phyloP scores from a whole-genome alignment of 345 rosid genomes.

The Gossypium stocksii region DNA sequence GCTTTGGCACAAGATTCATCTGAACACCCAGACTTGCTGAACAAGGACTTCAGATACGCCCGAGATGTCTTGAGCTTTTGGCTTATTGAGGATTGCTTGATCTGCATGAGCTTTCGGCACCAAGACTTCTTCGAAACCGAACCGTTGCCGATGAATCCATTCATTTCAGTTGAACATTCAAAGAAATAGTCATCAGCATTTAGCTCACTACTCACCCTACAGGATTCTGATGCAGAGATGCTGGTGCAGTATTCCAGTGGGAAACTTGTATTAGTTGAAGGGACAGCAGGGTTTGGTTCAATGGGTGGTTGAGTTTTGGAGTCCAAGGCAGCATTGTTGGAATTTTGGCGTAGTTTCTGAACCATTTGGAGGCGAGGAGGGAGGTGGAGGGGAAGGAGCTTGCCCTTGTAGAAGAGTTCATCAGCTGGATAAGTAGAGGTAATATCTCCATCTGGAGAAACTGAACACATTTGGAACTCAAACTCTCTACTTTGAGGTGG shows the following conservation, averaged over 20 bases:
- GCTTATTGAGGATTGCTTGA: slow-evolving; percentile 47
- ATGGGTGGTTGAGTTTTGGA: slow-evolving; percentile 20
- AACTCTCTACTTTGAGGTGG: slow-evolving; percentile 66
- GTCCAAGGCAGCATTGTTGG: background rate
- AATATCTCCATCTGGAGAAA: slow-evolving; percentile 29
- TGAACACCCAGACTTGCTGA: slow-evolving; percentile 51
- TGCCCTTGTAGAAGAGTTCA: slow-evolving; percentile 90
- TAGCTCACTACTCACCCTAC: slow-evolving; percentile 54
- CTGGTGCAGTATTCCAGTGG: slow-evolving; percentile 34
- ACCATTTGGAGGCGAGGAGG: slow-evolving; percentile 84
- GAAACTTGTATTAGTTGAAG: slow-evolving; percentile 19
- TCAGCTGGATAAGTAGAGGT: slow-evolving; percentile 63
- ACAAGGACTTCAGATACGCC: slow-evolving; percentile 57
- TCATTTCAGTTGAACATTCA: slow-evolving; percentile 53
- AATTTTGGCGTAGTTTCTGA: slow-evolving; percentile 50
- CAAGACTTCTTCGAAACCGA: slow-evolving; percentile 36
- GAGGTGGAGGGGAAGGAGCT: slow-evolving; percentile 90
- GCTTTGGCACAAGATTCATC: slow-evolving; percentile 41
- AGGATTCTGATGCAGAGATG: slow-evolving; percentile 48
- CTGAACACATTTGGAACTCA: slow-evolving; percentile 73
- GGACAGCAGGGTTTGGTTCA: slow-evolving; percentile 22
- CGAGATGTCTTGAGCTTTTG: slow-evolving; percentile 66
- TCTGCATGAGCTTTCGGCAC: slow-evolving; percentile 50
- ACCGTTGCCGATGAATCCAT: slow-evolving; percentile 33
- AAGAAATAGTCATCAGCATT: slow-evolving; percentile 49